Base-by-base conservation (phyloP, 129 eudicot species). In the Gnaphalium uliginosum region DNA sequence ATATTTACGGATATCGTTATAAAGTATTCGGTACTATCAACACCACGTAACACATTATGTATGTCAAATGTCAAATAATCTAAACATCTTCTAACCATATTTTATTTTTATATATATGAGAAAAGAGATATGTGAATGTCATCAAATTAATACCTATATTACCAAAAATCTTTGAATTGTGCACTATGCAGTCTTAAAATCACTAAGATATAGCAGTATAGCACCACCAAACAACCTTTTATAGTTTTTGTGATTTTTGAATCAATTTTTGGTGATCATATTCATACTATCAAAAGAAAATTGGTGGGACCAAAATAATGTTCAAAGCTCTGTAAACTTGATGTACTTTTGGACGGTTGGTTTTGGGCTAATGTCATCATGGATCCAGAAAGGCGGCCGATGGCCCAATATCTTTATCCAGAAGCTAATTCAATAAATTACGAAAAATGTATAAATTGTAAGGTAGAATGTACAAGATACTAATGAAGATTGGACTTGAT, bases 361-460 rank as follows among this genome's bases (percentile, higher is more conserved):
- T 73, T 73, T 73, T 73, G 79, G 83, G 75, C 79, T 69, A 57
- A 43, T 41, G 70, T 80, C 30, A 73, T 73, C 54, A 80, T 73
- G 83, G 74, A 72, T 37, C 73, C 2, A 9, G 32, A 79, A 79
- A 71, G 72, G 8, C 73, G 83, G 78, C 72, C 15, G 37, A 41
- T 73, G 68, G 70, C 83, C 79, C 69, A 27, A 27, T 79, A 0
- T 50, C 63, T 72, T 64, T 62, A 3, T 71, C 35, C 41, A 22
- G 22, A 9, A 17, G 1, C 26, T 27, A 63, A 79, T 64, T 13
- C 60, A 71, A 53, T 21, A 39, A 13, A 77, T 26, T n/a, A 11
- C 10, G 6, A 30, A n/a, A 69, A 48, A 71, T 1, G 53, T 62
- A 50, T 8, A 51, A 26, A 19, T 35, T 35, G 30, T 63, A 50